phyloP scores from a whole-genome alignment of 345 rosid genomes.

The Excoecaria cochinchinensis region DNA sequence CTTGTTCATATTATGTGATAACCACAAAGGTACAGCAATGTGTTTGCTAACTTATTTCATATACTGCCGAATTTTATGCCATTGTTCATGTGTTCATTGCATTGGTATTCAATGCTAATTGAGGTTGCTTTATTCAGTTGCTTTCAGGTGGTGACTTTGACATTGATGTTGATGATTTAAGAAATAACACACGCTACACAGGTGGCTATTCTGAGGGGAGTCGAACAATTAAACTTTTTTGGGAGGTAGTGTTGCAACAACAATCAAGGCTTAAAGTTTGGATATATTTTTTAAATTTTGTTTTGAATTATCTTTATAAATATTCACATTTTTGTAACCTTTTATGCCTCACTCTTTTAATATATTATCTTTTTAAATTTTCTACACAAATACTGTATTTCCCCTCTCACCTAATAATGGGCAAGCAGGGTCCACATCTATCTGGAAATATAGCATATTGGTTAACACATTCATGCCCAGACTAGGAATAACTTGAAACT shows the following conservation, averaged over 20 bases:
- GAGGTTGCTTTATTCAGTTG: conserved; percentile 46
- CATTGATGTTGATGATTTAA: conserved; percentile 83
- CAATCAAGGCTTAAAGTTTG: not conserved
- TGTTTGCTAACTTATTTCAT: not conserved
- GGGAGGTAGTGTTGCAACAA: conserved; percentile 64
- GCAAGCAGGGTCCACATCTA: not conserved
- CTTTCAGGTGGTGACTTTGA: conserved; percentile 96
- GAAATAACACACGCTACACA: conserved; percentile 73
- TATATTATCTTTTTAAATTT: not conserved
- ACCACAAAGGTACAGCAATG: not conserved
- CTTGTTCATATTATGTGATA: not conserved
- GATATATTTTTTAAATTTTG: not conserved
- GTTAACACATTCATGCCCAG: not conserved
- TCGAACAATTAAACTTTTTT: conserved; percentile 76
- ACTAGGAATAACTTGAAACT: not conserved
- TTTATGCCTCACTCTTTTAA: not conserved
- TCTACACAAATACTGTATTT: not conserved
- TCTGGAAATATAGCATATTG: not conserved
- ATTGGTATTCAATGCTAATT: conserved; percentile 11
- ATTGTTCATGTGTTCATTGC: not conserved
- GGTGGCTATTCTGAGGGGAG: conserved; percentile 93
- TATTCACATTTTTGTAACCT: not conserved
- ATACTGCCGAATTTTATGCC: conserved; percentile 2
- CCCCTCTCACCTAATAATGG: not conserved
- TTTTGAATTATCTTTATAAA: not conserved